These are phyloP conservation scores for Botrytis aclada DNA, from an alignment of 2,329 filamentous ascomycete species.

Conservation along the genomic window DNA sequence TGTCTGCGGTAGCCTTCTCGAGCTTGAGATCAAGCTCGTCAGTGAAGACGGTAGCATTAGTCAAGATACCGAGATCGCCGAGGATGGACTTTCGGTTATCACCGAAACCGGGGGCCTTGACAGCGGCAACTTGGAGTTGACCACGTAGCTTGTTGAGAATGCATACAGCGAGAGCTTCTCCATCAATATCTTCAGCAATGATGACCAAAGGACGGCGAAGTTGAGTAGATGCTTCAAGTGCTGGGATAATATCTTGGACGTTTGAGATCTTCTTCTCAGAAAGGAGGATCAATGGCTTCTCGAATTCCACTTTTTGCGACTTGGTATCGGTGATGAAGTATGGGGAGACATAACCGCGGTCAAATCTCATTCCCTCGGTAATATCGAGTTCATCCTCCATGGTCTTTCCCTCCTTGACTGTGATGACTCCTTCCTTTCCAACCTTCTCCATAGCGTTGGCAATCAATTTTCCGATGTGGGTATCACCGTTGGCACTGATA, in stretches of 20 bases:
- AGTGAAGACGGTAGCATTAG: constrained; percentile 95
- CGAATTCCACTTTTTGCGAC: constrained; percentile 98
- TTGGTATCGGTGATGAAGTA: constrained; percentile 99
- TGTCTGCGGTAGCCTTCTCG: constrained; percentile 92
- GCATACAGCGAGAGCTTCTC: constrained; percentile 96
- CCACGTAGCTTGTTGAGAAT: constrained; percentile 99
- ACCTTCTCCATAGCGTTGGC: constrained; percentile 99
- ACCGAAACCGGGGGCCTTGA: constrained; percentile 98
- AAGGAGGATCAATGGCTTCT: constrained; percentile 97
- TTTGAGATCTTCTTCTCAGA: constrained; percentile 99
- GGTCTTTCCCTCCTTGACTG: constrained; percentile 99
- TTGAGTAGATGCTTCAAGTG: constrained; percentile 95
- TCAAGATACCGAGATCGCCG: constrained; percentile 91
- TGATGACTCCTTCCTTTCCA: constrained; percentile 99
- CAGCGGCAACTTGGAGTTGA: constrained; percentile 95
- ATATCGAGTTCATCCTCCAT: constrained; percentile 96
- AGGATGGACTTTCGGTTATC: constrained; percentile 99
- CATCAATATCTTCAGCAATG: constrained; percentile 98
- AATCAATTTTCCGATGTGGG: constrained; percentile 91
- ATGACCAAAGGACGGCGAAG: constrained; percentile 94
- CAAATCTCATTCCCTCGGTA: constrained; percentile 99
- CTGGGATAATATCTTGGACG: constrained; percentile 97
- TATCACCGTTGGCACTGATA: constrained; percentile 96
- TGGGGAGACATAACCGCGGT: constrained; percentile 95
- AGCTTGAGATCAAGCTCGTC: constrained; percentile 99